Evolutionary conservation across 768 basidiomycete genomes (phyloP), one percentile per base, ranked within the genome.

Genomic region (Termitomyces sp.): DNA sequence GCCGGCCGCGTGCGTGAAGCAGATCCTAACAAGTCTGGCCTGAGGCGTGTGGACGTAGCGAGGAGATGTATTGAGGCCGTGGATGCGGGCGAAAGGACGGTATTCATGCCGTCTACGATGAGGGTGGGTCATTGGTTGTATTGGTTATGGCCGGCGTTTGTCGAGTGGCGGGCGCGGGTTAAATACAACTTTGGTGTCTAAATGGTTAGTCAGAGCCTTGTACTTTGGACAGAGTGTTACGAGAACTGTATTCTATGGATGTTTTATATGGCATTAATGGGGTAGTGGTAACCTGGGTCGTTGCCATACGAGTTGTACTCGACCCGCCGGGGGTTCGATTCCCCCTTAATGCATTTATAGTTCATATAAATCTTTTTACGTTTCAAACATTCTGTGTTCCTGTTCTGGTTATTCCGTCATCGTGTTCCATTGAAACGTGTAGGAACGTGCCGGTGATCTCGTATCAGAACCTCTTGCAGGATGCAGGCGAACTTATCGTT

Each of bases 311-410:
- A 22, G 41, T 10, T 8, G 22, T 12, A 9, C 10, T 83, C 85
- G 86, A 87, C 84, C 86, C 86, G 86, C 86, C 86, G 86, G 84
- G 85, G 85, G 86, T 88, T 88, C 85, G 83, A 88, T 88, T 87
- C 86, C 85, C 86, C 60, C 85, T 87, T 87, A 86, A 87, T 87
- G 86, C 86, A 86, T 9, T 34, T 31, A n/a, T n/a, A n/a, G n/a
- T n/a, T n/a, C n/a, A n/a, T n/a, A n/a, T n/a, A n/a, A n/a, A n/a
- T n/a, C n/a, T n/a, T n/a, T n/a, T n/a, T n/a, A n/a, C n/a, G n/a
- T n/a, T n/a, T n/a, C n/a, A n/a, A n/a, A n/a, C n/a, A n/a, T n/a
- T n/a, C n/a, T n/a, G n/a, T n/a, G n/a, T n/a, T n/a, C n/a, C n/a
- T n/a, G n/a, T n/a, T n/a, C n/a, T n/a, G n/a, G n/a, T n/a, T n/a